These are phyloP conservation scores for Verticillium klebahnii DNA, from an alignment of 2,329 filamentous ascomycete species.

Conservation along the genomic window DNA sequence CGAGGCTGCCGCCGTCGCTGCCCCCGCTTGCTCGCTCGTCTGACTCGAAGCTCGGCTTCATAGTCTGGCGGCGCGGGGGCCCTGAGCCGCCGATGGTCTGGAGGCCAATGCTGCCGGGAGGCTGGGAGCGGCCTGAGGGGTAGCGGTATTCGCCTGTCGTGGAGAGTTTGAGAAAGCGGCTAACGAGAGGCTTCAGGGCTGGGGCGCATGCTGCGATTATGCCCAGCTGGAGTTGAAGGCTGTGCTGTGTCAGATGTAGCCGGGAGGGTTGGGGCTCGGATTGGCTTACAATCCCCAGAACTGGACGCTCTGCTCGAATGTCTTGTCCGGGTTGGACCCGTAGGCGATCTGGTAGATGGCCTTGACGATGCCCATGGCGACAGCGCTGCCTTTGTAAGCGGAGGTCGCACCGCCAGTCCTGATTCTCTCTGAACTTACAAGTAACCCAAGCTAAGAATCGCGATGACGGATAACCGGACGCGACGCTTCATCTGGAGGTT, in stretches of 20 bases:
- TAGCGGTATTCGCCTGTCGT: neutral
- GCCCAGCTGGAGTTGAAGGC: slow-evolving; percentile 20
- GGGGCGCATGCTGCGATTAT: slow-evolving; percentile 21
- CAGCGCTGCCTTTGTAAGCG: slow-evolving; percentile 20
- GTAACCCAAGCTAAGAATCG: slow-evolving; percentile 36
- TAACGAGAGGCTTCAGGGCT: slow-evolving; percentile 19
- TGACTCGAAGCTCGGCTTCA: neutral
- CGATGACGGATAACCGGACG: slow-evolving; percentile 32
- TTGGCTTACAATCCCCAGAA: neutral
- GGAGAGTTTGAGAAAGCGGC: slow-evolving; percentile 4
- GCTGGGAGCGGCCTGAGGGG: neutral
- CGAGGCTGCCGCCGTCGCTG: neutral
- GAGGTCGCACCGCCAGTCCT: neutral
- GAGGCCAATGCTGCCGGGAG: neutral
- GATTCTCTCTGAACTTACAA: slow-evolving; percentile 20
- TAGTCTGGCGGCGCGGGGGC: neutral
- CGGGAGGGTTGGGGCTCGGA: neutral
- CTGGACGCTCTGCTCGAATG: neutral
- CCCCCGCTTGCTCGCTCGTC: neutral
- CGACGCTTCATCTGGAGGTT: slow-evolving; percentile 32
- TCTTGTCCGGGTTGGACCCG: slow-evolving; percentile 13
- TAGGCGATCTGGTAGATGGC: slow-evolving; percentile 29
- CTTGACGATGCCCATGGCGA: slow-evolving; percentile 34
- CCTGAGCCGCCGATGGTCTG: neutral
- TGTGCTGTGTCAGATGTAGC: neutral